Evolutionary conservation across 1,139 yeast species (phyloP).

Genomic region (Protomyces arabidopsidicola): DNA sequence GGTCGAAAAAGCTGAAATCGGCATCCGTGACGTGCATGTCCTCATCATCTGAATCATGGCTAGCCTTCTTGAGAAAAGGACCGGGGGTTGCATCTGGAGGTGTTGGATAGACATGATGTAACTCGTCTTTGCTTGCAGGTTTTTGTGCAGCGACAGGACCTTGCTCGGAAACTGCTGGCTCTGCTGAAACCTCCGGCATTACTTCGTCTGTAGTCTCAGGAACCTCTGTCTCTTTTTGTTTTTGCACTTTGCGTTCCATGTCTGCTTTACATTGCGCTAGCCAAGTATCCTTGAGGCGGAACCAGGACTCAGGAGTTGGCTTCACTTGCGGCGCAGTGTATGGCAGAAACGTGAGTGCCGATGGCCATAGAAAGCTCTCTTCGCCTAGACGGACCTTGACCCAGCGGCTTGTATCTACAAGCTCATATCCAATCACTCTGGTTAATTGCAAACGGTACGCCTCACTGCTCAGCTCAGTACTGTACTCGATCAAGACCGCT

Average conservation of each 20-base stretch:
- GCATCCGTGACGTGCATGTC: not conserved
- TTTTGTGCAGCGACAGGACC: not conserved
- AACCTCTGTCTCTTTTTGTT: not conserved
- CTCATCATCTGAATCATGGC: not conserved
- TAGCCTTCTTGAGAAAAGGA: not conserved
- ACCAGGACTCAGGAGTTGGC: not conserved
- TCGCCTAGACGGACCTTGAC: not conserved
- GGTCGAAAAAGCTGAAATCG: not conserved
- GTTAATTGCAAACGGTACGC: not conserved
- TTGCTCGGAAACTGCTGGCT: not conserved
- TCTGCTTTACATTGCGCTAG: not conserved
- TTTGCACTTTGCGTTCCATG: not conserved
- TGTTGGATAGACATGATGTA: not conserved
- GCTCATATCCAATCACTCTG: not conserved
- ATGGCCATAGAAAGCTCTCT: not conserved
- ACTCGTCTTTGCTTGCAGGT: not conserved
- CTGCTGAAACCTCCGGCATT: not conserved
- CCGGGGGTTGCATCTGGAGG: not conserved
- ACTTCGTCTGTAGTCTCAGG: not conserved
- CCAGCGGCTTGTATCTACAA: not conserved
- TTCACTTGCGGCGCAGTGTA: not conserved
- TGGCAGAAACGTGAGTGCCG: not conserved
- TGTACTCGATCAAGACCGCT: not conserved
- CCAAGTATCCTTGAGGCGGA: not conserved
- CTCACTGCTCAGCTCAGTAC: not conserved